Evolutionary conservation across 768 basidiomycete species (phyloP).

Genomic region (Rhodotorula taiwanensis): DNA sequence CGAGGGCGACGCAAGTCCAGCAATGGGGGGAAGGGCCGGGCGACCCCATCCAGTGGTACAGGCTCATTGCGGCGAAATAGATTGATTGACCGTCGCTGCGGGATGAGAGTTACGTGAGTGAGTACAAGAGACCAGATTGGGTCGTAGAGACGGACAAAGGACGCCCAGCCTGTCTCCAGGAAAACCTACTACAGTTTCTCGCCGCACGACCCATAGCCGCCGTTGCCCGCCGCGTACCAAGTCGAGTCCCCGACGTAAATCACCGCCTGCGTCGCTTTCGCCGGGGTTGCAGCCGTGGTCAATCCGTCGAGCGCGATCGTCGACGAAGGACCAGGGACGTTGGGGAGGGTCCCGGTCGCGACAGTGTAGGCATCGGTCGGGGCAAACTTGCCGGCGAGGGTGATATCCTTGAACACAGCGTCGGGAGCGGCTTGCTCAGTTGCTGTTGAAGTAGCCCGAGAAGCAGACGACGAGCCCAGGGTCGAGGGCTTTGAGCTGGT

Average conservation of each 20-base stretch:
- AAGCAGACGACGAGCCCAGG: too few species aligned
- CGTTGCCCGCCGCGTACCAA: constrained; percentile 8
- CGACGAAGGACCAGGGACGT: background rate
- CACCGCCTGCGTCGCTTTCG: constrained; percentile 1
- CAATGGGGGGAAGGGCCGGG: constrained; percentile 17
- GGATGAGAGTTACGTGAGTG: background rate
- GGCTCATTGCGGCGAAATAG: background rate
- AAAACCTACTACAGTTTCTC: constrained; percentile 8
- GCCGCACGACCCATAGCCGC: constrained; percentile 20
- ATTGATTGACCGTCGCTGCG: background rate
- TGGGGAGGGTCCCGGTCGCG: constrained; percentile 4
- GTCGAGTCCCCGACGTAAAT: constrained; percentile 18
- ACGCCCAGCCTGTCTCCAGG: background rate
- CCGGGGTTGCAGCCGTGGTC: background rate
- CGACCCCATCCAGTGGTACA: constrained; percentile 23
- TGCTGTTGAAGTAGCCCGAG: too few species aligned
- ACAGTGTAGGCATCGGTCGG: constrained; percentile 6
- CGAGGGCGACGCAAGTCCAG: constrained; percentile 15
- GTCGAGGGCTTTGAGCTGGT: too few species aligned
- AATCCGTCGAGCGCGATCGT: background rate
- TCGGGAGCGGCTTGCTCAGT: too few species aligned
- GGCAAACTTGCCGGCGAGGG: constrained; percentile 13
- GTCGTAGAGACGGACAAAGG: background rate
- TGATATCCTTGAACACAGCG: constrained; percentile 1
- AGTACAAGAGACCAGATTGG: too few species aligned